Evolutionary conservation across 2,329 filamentous ascomycete species (phyloP).

Genomic region (Sclerotinia glacialis): DNA sequence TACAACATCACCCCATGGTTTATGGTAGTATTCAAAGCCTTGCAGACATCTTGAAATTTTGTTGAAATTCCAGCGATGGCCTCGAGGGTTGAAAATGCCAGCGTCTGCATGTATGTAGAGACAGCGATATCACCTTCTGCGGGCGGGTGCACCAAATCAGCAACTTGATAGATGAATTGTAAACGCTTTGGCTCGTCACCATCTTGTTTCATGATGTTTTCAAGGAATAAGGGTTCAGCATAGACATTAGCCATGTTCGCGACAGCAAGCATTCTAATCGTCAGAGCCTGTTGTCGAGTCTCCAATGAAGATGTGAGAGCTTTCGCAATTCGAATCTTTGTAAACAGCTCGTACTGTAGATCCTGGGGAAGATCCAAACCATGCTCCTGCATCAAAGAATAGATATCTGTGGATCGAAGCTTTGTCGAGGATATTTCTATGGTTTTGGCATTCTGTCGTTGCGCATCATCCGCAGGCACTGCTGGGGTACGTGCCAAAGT

Average conservation of each 20-base stretch:
- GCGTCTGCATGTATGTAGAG: constrained; percentile 75
- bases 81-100: constrained; percentile 78
- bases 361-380: constrained; percentile 67
- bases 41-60: constrained; percentile 77
- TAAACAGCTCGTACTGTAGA: constrained; percentile 78
- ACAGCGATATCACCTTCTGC: constrained; percentile 65
- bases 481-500: constrained; percentile 29
- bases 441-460: constrained; percentile 34
- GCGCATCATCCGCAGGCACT: constrained; percentile 32
- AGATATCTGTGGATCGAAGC: constrained; percentile 52
- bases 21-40: constrained; percentile 90
- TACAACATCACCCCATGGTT: constrained; percentile 96
- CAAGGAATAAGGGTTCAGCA: constrained; percentile 75
- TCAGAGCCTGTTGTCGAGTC: constrained; percentile 71
- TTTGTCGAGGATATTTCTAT: constrained; percentile 53
- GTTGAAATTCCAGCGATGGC: constrained; percentile 78
- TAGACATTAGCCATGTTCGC: constrained; percentile 91
- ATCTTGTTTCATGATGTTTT: constrained; percentile 83
- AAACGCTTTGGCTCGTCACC: constrained; percentile 83
- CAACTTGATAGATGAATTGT: constrained; percentile 88
- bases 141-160: constrained; percentile 84
- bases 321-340: constrained; percentile 79
- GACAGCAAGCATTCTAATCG: constrained; percentile 79
- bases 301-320: constrained; percentile 66
- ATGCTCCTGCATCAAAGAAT: constrained; percentile 55